Evolutionary conservation across 2,329 filamentous ascomycete species (phyloP), one percentile per base, ranked within the genome.

Genomic region (Dendrostoma leiphaemia): DNA sequence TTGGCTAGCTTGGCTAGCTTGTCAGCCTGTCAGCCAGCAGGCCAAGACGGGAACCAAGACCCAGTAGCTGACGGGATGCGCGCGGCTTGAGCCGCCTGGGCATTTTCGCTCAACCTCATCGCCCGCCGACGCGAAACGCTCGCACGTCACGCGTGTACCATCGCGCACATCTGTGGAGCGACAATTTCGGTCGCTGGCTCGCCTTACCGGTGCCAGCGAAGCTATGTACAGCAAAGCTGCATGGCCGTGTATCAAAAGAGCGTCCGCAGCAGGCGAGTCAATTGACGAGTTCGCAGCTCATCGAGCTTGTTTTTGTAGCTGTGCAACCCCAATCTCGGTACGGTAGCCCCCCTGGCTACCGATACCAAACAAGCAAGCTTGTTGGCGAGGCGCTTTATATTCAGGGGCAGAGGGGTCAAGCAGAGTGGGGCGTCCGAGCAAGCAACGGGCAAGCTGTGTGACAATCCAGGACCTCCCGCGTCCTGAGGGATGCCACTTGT

Each of bases 281-380:
- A 49, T 23, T 24, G 26, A n/a, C 41, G 41, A 47, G 32, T 29
- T 29, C n/a, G 17, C 35, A 48, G 32, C 28, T 28, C 34, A 49
- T 31, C 40, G 40, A 43, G 21, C 40, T 43, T 21, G 37, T 41
- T 41, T 6, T 43, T 21, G 21, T 44, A 34, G 21, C 38, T 41
- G 28, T 51, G 40, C 28, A 29, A 44, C 38, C 38, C 35, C 38
- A 24, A 29, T 28, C 17, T 32, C 38, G 37, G 38, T 26, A 26
- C 38, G n/a, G n/a, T n/a, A n/a, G n/a, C n/a, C n/a, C 48, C 48
- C 38, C 48, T 43, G 48, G 15, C 21, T 34, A 26, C 34, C 46
- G 24, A 24, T 35, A 48, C 46, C 31, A 28, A 40, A 10, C 24
- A 23, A 23, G 46, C 34, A 29, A 29, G 46, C 34, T 40, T 9